Percentiles rank a stretch among this genome's conserved stretches.
These are phyloP conservation scores for Kodamaea kaohsiungensis DNA, from an alignment of 805 yeast genomes.

Conservation along the genomic window DNA sequence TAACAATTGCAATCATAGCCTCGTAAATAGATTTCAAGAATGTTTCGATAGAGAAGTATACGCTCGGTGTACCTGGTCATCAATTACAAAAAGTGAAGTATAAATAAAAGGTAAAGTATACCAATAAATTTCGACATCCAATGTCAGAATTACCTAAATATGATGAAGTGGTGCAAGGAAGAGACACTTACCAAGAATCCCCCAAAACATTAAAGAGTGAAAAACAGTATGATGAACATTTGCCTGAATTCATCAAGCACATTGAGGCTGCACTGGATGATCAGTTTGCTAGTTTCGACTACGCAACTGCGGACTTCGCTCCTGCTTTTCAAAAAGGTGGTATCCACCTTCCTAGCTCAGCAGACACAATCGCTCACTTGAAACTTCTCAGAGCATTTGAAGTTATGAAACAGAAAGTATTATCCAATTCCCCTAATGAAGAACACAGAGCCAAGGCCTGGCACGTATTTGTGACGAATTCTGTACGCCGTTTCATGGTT, in stretches of 20 bases:
- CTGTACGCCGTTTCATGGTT: constrained; percentile 23
- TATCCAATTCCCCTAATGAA: not conserved
- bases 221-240: no score
- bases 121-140: not conserved
- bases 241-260: not conserved
- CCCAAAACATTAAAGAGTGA: no score
- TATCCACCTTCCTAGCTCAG: constrained; percentile 1
- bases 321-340: not conserved
- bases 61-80: not conserved
- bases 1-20: not conserved
- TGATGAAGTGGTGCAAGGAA: not conserved
- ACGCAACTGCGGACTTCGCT: not conserved
- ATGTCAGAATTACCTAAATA: not conserved
- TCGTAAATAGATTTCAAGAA: not conserved
- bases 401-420: constrained; percentile 16
- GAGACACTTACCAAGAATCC: no score
- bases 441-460: constrained; percentile 15
- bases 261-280: not conserved
- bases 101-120: not conserved
- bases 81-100: not conserved
- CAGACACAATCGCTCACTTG: constrained; percentile 23
- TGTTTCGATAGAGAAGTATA: not conserved
- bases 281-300: not conserved
- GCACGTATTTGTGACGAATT: constrained; percentile 24
- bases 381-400: constrained; percentile 23